phyloP scores from a whole-genome alignment of 23 red algal species.

The Agarophyton chilense region DNA sequence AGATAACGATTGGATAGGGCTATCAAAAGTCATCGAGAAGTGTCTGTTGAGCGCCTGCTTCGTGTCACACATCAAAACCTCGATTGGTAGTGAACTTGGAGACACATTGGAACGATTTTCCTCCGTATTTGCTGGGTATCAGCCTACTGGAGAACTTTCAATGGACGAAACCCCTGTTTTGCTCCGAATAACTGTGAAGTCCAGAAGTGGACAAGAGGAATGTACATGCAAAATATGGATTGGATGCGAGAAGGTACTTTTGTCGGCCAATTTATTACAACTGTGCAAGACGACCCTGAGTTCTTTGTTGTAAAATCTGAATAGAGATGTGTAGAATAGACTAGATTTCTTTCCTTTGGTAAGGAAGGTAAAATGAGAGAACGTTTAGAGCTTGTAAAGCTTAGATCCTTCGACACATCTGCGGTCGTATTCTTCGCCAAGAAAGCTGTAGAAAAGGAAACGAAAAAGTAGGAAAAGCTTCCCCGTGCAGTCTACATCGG shows the following conservation, averaged over 20 bases:
- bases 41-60: conserved; percentile 34
- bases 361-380: too few species aligned
- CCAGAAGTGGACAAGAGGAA: not conserved
- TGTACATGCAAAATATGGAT: conserved; percentile 57
- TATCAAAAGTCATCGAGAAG: conserved; percentile 27
- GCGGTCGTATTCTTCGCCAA: too few species aligned
- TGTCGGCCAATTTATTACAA: conserved; percentile 50
- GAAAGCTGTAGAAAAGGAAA: too few species aligned
- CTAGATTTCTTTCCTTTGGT: too few species aligned
- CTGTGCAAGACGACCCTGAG: conserved; percentile 29
- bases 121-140: conserved; percentile 41
- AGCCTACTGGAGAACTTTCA: not conserved
- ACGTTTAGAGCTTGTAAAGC: too few species aligned
- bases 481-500: too few species aligned
- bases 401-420: too few species aligned
- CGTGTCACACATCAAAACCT: conserved; percentile 56
- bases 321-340: too few species aligned
- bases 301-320: too few species aligned
- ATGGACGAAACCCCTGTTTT: conserved; percentile 5
- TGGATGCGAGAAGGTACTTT: conserved; percentile 56
- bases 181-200: conserved; percentile 30
- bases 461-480: too few species aligned
- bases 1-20: conserved; percentile 52
- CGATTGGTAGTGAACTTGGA: conserved; percentile 31
- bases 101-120: conserved; percentile 40